Conservation (phyloP, 2,329 filamentous ascomycete species). For the Cercospora brassicicola region DNA sequence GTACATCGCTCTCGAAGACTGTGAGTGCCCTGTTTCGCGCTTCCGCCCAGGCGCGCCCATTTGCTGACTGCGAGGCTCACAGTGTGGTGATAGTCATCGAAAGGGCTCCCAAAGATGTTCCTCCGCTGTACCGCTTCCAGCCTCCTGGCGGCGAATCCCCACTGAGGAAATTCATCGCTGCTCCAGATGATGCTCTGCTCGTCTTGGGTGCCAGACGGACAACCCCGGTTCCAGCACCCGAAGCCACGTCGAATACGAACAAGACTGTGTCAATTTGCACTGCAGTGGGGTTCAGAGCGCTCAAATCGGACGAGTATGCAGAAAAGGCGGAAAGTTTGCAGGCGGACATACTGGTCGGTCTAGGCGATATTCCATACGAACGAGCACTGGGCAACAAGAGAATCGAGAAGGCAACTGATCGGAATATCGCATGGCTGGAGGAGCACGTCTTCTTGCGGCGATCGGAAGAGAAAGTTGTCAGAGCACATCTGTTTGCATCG, state of each 20-base stretch:
- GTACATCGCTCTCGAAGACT: slow-evolving; percentile 88
- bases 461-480: neutral
- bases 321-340: slow-evolving; percentile 63
- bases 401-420: slow-evolving; percentile 77
- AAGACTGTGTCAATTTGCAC: slow-evolving; percentile 75
- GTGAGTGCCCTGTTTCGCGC: slow-evolving; percentile 55
- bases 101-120: slow-evolving; percentile 52
- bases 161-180: slow-evolving; percentile 74
- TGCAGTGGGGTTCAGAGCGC: slow-evolving; percentile 76
- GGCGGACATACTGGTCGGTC: slow-evolving; percentile 76
- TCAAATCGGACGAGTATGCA: slow-evolving; percentile 69
- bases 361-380: slow-evolving; percentile 71
- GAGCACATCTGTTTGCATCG: slow-evolving; percentile 60
- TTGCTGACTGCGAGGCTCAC: slow-evolving; percentile 44
- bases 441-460: slow-evolving; percentile 56
- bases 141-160: slow-evolving; percentile 51
- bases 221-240: slow-evolving; percentile 73
- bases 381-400: slow-evolving; percentile 58
- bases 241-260: slow-evolving; percentile 49
- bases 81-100: slow-evolving; percentile 60
- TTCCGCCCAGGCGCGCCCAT: slow-evolving; percentile 12
- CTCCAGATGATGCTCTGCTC: slow-evolving; percentile 64
- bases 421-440: slow-evolving; percentile 79
- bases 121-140: slow-evolving; percentile 55
- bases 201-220: slow-evolving; percentile 76